phyloP scores from a whole-genome alignment of 345 rosid genomes.

The Ceriops tagal region DNA sequence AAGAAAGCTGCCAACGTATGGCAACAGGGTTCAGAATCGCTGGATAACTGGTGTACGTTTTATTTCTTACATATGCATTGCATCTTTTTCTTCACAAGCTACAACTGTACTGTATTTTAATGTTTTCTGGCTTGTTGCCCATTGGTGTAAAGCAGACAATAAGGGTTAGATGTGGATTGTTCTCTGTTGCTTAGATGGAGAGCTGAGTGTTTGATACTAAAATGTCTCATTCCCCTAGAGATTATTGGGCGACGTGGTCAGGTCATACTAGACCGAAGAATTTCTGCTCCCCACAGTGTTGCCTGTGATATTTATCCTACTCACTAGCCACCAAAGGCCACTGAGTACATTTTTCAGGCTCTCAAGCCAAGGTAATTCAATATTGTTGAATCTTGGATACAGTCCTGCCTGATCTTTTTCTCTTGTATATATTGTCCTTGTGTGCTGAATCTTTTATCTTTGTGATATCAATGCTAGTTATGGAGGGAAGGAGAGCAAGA shows the following conservation, averaged over 20 bases:
- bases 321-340: slow-evolving; percentile 42
- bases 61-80: slow-evolving; percentile 1
- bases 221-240: too few relatives aligned
- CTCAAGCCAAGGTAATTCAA: slow-evolving; percentile 56
- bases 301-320: too few relatives aligned
- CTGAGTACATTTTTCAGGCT: slow-evolving; percentile 62
- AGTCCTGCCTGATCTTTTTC: slow-evolving; percentile 3
- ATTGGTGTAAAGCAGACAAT: neutral
- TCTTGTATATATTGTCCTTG: neutral
- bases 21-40: slow-evolving; percentile 9
- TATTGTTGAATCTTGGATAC: neutral
- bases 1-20: slow-evolving; percentile 15
- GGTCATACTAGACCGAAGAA: too few relatives aligned
- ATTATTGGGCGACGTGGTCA: too few relatives aligned
- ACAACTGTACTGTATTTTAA: neutral
- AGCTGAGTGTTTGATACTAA: neutral
- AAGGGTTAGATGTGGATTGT: neutral
- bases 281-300: too few relatives aligned
- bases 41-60: slow-evolving; percentile 18
- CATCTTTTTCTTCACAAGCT: neutral
- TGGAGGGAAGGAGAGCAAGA: neutral
- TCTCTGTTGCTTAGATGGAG: neutral
- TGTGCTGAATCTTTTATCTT: neutral
- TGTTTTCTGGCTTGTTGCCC: neutral
- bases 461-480: neutral